phyloP scores from a whole-genome alignment of 768 basidiomycete species.

The Dioszegia crocea region DNA sequence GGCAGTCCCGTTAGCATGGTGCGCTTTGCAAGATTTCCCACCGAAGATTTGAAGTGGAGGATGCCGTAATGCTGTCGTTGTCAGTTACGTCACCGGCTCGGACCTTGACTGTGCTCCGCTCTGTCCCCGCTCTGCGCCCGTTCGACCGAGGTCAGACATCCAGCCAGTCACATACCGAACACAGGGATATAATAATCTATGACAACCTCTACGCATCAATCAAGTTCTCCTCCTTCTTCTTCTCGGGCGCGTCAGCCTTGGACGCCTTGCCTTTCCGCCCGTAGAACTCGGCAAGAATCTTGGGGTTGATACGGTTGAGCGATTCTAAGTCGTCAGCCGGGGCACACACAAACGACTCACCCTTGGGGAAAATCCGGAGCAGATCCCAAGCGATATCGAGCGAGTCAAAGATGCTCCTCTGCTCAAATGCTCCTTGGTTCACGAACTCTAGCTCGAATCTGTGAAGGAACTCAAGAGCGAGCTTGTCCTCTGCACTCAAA shows the following conservation, averaged over 20 bases:
- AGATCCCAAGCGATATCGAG: constrained; percentile 95
- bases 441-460: constrained; percentile 98
- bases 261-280: constrained; percentile 59
- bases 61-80: too few relatives aligned
- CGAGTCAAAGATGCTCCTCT: constrained; percentile 92
- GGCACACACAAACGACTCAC: constrained; percentile 20
- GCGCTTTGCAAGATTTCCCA: too few relatives aligned
- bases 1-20: too few relatives aligned
- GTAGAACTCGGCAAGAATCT: constrained; percentile 87
- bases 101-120: too few relatives aligned
- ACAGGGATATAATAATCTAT: too few relatives aligned
- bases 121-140: too few relatives aligned
- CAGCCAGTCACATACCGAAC: too few relatives aligned
- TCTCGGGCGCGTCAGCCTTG: constrained; percentile 21
- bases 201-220: constrained; percentile 34
- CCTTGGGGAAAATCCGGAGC: constrained; percentile 96
- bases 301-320: constrained; percentile 9
- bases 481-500: constrained; percentile 86
- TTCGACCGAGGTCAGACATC: too few relatives aligned
- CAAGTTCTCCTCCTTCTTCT: constrained; percentile 41
- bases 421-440: constrained; percentile 93
- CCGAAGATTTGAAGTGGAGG: too few relatives aligned
- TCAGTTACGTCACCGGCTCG: too few relatives aligned
- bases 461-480: constrained; percentile 93
- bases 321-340: not conserved